Conservation (phyloP, 2,329 filamentous ascomycete species). For the Pseudovirgaria hyperparasitica region DNA sequence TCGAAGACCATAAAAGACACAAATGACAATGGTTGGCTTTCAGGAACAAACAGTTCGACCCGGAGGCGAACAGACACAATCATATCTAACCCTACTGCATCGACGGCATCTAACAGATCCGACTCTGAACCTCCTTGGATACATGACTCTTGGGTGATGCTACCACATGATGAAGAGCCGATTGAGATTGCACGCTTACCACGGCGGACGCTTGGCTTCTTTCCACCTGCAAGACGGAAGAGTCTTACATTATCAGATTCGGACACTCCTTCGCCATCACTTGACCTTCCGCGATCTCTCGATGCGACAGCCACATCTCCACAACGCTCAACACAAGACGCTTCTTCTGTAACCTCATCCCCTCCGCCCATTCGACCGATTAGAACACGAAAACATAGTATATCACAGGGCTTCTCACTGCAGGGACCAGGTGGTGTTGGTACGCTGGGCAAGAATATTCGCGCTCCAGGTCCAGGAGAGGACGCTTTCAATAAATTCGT, state of each 20-base stretch:
- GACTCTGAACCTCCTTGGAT: slow-evolving; percentile 62
- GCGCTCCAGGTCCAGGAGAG: slow-evolving; percentile 66
- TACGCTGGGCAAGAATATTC: slow-evolving; percentile 58
- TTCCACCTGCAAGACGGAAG: slow-evolving; percentile 83
- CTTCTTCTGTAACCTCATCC: slow-evolving; percentile 13
- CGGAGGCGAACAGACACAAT: no score
- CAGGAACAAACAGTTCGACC: slow-evolving; percentile 23
- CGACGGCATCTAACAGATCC: slow-evolving; percentile 22
- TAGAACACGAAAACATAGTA: slow-evolving; percentile 17
- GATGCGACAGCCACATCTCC: slow-evolving; percentile 16
- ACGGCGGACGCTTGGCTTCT: slow-evolving; percentile 72
- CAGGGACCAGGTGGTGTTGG: slow-evolving; percentile 80
- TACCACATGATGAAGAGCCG: slow-evolving; percentile 57
- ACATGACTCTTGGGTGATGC: slow-evolving; percentile 78
- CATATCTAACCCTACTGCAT: slow-evolving; percentile 17
- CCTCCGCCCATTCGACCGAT: slow-evolving; percentile 22
- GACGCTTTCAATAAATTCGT: slow-evolving; percentile 79
- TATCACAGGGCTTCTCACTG: slow-evolving; percentile 41
- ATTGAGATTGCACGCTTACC: slow-evolving; percentile 80
- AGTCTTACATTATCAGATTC: slow-evolving; percentile 52
- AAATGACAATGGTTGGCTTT: slow-evolving; percentile 22
- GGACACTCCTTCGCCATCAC: slow-evolving; percentile 54
- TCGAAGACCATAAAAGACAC: slow-evolving; percentile 10
- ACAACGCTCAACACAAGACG: slow-evolving; percentile 17
- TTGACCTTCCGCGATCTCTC: slow-evolving; percentile 43